Conservation (phyloP, 345 rosid genomes). For the Linum usitatissimum region DNA sequence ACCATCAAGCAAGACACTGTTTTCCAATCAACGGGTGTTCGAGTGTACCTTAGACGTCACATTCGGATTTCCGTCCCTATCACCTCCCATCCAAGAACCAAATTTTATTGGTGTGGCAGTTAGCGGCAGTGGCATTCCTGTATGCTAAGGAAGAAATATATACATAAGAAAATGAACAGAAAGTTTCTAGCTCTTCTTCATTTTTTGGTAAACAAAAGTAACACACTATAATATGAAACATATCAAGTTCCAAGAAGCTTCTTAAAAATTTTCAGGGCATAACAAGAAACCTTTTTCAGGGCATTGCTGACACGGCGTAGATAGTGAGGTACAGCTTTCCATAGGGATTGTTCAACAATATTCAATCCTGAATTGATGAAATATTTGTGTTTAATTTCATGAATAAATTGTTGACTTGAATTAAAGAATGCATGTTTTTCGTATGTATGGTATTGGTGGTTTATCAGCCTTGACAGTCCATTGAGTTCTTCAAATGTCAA, state of each 20-base stretch:
- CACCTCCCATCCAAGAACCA: constrained; percentile 99
- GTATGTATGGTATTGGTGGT: neutral
- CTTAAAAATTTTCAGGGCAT: neutral
- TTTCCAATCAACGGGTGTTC: neutral
- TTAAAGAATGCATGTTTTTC: constrained; percentile 7
- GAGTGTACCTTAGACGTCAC: constrained; percentile 71
- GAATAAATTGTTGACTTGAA: neutral
- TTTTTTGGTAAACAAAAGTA: constrained; percentile 10
- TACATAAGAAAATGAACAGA: neutral
- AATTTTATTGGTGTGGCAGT: constrained; percentile 84
- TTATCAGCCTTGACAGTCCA: neutral
- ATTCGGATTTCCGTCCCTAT: constrained; percentile 94
- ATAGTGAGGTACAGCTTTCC: constrained; percentile 91
- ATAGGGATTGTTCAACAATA: constrained; percentile 95
- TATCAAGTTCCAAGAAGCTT: neutral
- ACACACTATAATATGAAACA: neutral
- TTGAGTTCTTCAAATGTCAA: neutral
- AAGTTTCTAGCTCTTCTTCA: neutral
- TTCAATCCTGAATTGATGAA: constrained; percentile 48
- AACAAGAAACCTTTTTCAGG: constrained; percentile 51
- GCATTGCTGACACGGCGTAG: constrained; percentile 89
- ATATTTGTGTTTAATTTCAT: constrained; percentile 1
- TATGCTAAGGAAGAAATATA: constrained; percentile 32
- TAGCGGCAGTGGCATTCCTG: constrained; percentile 77
- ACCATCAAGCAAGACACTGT: neutral